Conservation (phyloP, 257 asterid genomes). For the Lavandula angustifolia region DNA sequence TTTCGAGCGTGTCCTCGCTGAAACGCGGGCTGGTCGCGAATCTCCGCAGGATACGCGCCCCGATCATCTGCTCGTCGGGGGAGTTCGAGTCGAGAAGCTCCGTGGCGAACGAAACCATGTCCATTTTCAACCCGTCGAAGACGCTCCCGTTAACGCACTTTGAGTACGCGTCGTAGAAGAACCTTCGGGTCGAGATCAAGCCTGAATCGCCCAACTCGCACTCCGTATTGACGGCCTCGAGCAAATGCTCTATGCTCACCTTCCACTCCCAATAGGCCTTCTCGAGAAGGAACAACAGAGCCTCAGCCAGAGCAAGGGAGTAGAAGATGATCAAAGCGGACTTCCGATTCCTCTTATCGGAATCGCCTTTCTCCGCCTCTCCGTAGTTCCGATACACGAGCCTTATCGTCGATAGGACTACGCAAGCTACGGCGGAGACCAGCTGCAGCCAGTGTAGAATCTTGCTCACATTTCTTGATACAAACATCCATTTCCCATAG, state of each 20-base stretch:
- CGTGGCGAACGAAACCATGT: conserved; percentile 82
- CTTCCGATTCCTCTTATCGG: conserved; percentile 65
- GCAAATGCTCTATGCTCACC: conserved; percentile 43
- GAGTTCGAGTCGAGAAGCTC: conserved; percentile 73
- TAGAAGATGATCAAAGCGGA: conserved; percentile 78
- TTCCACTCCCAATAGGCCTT: conserved; percentile 96
- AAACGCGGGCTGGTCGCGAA: conserved; percentile 52
- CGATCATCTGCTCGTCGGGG: conserved; percentile 87
- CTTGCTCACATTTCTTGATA: conserved; percentile 68
- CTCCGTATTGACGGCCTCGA: conserved; percentile 65
- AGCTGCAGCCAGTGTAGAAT: conserved; percentile 78
- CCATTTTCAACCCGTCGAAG: conserved; percentile 91
- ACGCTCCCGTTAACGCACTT: conserved; percentile 77
- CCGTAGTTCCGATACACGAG: conserved; percentile 67
- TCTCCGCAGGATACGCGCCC: conserved; percentile 62
- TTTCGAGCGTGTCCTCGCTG: conserved; percentile 76
- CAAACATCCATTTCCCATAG: conserved; percentile 66
- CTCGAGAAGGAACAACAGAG: conserved; percentile 78
- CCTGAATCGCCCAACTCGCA: conserved; percentile 79
- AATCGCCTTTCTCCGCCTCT: conserved; percentile 49
- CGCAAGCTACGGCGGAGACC: conserved; percentile 77
- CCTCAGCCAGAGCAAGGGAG: conserved; percentile 80
- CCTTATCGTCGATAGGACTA: conserved; percentile 64
- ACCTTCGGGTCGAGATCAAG: conserved; percentile 61
- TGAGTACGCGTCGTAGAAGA: conserved; percentile 89